Conservation (phyloP, 2,329 filamentous ascomycete species). For the Ophioceras dolichostomum region DNA sequence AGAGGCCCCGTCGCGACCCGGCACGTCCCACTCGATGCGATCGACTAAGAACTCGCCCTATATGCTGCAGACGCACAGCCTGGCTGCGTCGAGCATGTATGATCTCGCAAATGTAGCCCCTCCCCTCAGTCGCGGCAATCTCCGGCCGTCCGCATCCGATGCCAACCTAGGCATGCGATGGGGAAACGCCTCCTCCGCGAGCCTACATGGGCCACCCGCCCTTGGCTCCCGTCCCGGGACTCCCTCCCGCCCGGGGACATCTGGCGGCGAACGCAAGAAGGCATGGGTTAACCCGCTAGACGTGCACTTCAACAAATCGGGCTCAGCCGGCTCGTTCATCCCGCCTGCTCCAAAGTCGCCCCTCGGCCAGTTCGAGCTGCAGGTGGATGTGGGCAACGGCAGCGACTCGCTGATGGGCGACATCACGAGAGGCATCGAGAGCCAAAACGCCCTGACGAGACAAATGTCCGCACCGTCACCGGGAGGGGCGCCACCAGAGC, state of each 20-base stretch:
- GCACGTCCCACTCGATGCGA: conserved; percentile 23
- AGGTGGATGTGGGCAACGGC: conserved; percentile 13
- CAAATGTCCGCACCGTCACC: too few species aligned
- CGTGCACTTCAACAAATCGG: conserved; percentile 25
- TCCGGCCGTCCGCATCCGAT: conserved; percentile 25
- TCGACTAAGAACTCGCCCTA: conserved; percentile 13
- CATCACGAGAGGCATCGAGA: conserved; percentile 14
- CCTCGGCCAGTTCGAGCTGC: conserved; percentile 27
- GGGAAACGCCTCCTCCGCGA: conserved; percentile 16
- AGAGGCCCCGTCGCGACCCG: conserved; percentile 21
- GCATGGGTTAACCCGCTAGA: conserved; percentile 36
- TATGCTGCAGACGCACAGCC: conserved; percentile 22
- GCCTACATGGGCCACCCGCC: conserved; percentile 15
- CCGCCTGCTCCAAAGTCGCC: conserved; percentile 21
- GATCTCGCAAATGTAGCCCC: conserved; percentile 23
- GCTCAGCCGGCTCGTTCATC: too few species aligned
- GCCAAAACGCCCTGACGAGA: too few species aligned
- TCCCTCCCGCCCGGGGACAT: conserved; percentile 15
- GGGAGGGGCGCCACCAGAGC: too few species aligned
- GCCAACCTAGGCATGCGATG: conserved; percentile 23
- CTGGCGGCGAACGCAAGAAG: conserved; percentile 21
- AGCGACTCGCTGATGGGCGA: conserved; percentile 17
- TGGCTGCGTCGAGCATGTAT: conserved; percentile 30
- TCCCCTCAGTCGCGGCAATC: conserved; percentile 10
- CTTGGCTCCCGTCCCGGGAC: conserved; percentile 18